Percentiles rank a stretch among this genome's conserved stretches.
Conservation (phyloP, 2,329 filamentous ascomycete species). For the Zymoseptoria passerinii region DNA sequence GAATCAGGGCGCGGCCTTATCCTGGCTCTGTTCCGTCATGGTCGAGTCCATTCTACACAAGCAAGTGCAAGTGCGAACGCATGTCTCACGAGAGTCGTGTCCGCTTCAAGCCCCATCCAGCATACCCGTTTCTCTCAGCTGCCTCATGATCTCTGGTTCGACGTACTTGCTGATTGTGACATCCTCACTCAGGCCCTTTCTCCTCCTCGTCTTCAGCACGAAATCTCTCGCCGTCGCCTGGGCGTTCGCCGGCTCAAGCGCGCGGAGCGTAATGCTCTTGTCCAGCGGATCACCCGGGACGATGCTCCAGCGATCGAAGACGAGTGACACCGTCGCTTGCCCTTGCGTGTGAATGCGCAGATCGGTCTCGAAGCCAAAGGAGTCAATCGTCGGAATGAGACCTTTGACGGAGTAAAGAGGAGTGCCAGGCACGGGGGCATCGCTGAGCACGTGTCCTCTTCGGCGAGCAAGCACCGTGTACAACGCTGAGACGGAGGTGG, state of each 20-base stretch:
- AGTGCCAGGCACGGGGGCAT: conserved; percentile 87
- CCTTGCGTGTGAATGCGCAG: conserved; percentile 92
- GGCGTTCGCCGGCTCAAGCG: conserved; percentile 77
- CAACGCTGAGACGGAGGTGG: conserved; percentile 76
- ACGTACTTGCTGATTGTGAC: conserved; percentile 93
- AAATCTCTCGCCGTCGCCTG: conserved; percentile 92
- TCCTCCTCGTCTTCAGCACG: conserved; percentile 84
- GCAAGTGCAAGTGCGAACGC: background rate
- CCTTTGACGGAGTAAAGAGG: conserved; percentile 88
- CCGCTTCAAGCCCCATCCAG: conserved; percentile 35
- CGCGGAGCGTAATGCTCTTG: conserved; percentile 69
- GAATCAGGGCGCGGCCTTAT: background rate
- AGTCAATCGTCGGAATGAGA: conserved; percentile 90
- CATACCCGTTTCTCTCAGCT: conserved; percentile 79
- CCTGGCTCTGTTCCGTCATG: background rate
- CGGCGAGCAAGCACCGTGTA: conserved; percentile 88
- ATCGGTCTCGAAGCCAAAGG: conserved; percentile 96
- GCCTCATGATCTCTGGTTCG: conserved; percentile 86
- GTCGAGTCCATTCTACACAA: background rate
- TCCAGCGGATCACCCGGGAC: conserved; percentile 94
- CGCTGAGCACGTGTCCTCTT: conserved; percentile 86
- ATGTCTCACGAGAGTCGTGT: background rate
- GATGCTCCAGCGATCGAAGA: conserved; percentile 93
- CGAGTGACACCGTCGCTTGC: conserved; percentile 77
- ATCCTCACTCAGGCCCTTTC: conserved; percentile 92